These are phyloP conservation scores for Trichoderma brevicompactum DNA, from an alignment of 2,329 filamentous ascomycete genomes.

Conservation along the genomic window DNA sequence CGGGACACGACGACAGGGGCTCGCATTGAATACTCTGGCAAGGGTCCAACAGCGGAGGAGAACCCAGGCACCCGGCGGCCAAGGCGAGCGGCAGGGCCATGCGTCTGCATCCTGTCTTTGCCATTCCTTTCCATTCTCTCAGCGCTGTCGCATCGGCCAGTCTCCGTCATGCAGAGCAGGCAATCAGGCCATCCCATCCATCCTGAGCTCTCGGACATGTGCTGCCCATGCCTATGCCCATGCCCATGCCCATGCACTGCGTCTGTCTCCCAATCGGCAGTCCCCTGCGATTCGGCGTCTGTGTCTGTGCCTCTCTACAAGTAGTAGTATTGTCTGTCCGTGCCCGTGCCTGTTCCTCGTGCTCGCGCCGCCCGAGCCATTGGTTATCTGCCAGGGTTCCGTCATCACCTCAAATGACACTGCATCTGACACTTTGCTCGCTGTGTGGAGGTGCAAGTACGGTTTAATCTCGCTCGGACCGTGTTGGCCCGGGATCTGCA, in stretches of 20 bases:
- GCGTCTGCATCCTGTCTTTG: too few species aligned
- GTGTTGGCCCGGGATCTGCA: slow-evolving; percentile 23
- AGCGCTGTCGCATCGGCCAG: not conserved
- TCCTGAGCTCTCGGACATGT: slow-evolving; percentile 3
- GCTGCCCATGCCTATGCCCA: slow-evolving; percentile 4
- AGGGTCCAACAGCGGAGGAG: slow-evolving; percentile 21
- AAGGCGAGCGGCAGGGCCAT: slow-evolving; percentile 12
- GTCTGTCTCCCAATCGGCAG: not conserved
- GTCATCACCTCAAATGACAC: not conserved
- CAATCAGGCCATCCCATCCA: slow-evolving; percentile 18
- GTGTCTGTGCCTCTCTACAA: slow-evolving; percentile 12
- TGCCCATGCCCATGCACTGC: not conserved
- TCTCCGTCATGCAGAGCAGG: slow-evolving; percentile 23
- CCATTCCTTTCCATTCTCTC: too few species aligned
- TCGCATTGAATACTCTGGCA: slow-evolving; percentile 18
- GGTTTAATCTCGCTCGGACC: slow-evolving; percentile 25
- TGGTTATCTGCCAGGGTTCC: not conserved
- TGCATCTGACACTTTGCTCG: not conserved
- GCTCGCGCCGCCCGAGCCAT: not conserved
- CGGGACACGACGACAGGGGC: slow-evolving; percentile 20
- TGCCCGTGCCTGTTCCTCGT: not conserved
- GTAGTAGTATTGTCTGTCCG: not conserved
- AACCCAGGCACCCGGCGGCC: slow-evolving; percentile 20
- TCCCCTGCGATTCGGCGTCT: not conserved
- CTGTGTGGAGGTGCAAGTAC: slow-evolving; percentile 15